These are phyloP conservation scores for Mychonastes homosphaera DNA, from an alignment of 139 green algal genomes.

Conservation along the genomic window DNA sequence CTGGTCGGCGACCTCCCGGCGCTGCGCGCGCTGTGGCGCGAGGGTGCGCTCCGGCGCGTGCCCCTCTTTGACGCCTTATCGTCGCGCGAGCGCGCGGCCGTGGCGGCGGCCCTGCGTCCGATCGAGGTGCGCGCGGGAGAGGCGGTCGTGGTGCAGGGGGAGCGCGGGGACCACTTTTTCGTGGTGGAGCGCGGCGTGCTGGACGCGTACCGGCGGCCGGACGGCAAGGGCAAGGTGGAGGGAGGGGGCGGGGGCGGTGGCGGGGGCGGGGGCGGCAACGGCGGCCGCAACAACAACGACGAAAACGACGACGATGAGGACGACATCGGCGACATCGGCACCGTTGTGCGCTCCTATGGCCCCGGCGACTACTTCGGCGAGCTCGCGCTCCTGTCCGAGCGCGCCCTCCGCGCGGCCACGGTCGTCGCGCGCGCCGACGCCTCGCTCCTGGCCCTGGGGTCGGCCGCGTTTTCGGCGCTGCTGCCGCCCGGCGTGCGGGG, in stretches of 20 bases:
- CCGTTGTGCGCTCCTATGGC: constrained; percentile 9
- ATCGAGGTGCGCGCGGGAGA: constrained; percentile 19
- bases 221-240: no score
- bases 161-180: constrained; percentile 74
- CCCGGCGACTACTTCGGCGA: constrained; percentile 77
- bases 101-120: constrained; percentile 29
- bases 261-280: no score
- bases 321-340: not conserved
- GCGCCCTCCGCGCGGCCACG: constrained; percentile 63
- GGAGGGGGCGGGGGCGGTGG: no score
- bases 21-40: no score
- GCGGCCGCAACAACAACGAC: no score
- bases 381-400: constrained; percentile 66
- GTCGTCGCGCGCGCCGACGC: constrained; percentile 44
- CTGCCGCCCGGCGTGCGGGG: constrained; percentile 30
- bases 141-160: constrained; percentile 42
- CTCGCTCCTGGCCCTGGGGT: constrained; percentile 51
- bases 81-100: constrained; percentile 7
- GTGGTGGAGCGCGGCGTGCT: constrained; percentile 75
- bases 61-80: constrained; percentile 35
- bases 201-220: no score
- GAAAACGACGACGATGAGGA: not conserved
- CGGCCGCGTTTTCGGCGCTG: constrained; percentile 25
- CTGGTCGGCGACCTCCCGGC: no score
- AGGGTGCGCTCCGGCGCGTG: constrained; percentile 18